Conservation (phyloP, 1,284 basidiomycete species). For the Golubevia sp. region DNA sequence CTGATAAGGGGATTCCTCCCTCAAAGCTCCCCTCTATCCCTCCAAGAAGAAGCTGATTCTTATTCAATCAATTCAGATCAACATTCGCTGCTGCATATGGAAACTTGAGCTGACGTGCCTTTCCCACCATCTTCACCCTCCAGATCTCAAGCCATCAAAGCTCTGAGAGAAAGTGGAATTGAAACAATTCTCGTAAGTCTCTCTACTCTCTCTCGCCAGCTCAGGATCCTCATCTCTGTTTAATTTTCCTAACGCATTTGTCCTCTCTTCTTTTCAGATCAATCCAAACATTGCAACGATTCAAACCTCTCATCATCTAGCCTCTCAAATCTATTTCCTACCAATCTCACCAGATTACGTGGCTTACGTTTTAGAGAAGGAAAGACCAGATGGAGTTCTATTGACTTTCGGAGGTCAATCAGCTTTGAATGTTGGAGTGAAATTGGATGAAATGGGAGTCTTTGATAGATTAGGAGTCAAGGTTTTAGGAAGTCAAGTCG, state of each 20-base stretch:
- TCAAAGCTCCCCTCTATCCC: no score
- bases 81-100: background rate
- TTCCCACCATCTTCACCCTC: conserved; percentile 4
- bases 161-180: conserved; percentile 91
- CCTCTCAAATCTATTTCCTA: conserved; percentile 95
- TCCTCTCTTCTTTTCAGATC: conserved; percentile 64
- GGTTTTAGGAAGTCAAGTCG: conserved; percentile 89
- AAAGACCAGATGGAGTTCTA: conserved; percentile 94
- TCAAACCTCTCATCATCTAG: conserved; percentile 88
- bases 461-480: conserved; percentile 90
- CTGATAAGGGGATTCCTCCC: no score
- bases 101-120: background rate
- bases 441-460: conserved; percentile 95
- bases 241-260: conserved; percentile 4
- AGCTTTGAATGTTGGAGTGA: conserved; percentile 96
- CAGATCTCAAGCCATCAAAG: conserved; percentile 95
- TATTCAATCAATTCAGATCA: background rate
- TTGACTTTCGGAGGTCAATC: conserved; percentile 98
- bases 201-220: background rate
- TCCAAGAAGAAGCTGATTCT: no score
- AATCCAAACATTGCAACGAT: conserved; percentile 98
- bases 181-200: conserved; percentile 75
- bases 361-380: conserved; percentile 97
- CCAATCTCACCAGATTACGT: conserved; percentile 97
- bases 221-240: background rate